These are phyloP conservation scores for Calonectria henricotiae DNA, from an alignment of 2,329 filamentous ascomycete species.

Conservation along the genomic window DNA sequence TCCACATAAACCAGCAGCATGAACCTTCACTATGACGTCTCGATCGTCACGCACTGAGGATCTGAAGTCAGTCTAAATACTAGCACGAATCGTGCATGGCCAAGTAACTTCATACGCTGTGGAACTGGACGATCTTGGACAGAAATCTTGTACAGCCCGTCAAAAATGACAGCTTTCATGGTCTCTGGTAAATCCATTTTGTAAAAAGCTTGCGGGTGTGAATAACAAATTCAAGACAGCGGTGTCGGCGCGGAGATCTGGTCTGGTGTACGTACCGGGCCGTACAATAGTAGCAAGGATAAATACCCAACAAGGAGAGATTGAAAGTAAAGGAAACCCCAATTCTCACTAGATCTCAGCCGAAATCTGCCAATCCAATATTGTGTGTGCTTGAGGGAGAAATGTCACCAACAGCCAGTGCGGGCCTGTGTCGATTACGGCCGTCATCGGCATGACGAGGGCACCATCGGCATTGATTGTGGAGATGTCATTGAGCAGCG, in stretches of 20 bases:
- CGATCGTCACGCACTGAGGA: constrained; percentile 74
- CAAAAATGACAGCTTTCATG: constrained; percentile 93
- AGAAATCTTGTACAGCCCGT: constrained; percentile 81
- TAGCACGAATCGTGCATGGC: background rate
- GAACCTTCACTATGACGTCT: constrained; percentile 88
- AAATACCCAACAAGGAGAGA: background rate
- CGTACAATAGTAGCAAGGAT: background rate
- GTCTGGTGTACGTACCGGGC: background rate
- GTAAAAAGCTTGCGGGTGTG: background rate
- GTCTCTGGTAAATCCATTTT: constrained; percentile 63
- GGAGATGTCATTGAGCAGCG: constrained; percentile 3
- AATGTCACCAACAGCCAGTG: background rate
- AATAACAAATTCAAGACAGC: background rate
- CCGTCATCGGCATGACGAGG: constrained; percentile 23
- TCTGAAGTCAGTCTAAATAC: background rate
- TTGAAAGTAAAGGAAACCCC: background rate
- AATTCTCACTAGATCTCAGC: no score
- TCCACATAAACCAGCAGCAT: constrained; percentile 88
- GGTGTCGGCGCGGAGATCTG: background rate
- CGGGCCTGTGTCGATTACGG: background rate
- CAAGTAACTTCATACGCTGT: constrained; percentile 61
- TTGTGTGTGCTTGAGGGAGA: background rate
- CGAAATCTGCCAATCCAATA: background rate
- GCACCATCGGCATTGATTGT: background rate
- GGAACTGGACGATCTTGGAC: constrained; percentile 88